Evolutionary conservation across 345 rosid species (phyloP), one percentile per base, ranked within the genome.

Genomic region (Moricandia moricandioides): DNA sequence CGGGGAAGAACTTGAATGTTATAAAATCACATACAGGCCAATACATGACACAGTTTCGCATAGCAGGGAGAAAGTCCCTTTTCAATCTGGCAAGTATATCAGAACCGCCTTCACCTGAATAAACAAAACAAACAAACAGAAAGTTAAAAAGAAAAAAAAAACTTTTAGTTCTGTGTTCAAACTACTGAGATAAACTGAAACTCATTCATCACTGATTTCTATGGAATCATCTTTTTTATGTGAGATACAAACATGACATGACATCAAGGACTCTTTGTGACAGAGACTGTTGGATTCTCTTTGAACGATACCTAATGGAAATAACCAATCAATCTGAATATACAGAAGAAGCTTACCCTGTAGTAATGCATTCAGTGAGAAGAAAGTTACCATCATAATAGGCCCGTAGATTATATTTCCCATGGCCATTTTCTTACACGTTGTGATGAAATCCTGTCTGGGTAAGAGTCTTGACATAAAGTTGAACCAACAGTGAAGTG

Each of bases 1-100:
- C 91, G 2, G 97, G 97, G 61, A 85, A 74, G 84, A 88, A 91
- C 68, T 70, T 88, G 81, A 86, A 92, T 8, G 93, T 92, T 78
- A 95, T 85, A 52, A 94, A 94, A 84, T 94, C 98, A 67, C 97
- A 91, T 4, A 86, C 0, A 14, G 97, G 95, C 97, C 98, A 91
- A 82, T 91, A 94, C 91, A 90, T 85, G 56, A 88, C 73, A 26
- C 95, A 96, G 31, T 79, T 87, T 14, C 84, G 52, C 86, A 91
- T 4, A 10, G 96, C 89, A 0, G 97, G 95, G 29, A 90, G 55
- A 70, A 90, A 72, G 84, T 90, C 97, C 37, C 97, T 81, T 79
- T 86, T 88, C 77, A 94, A 78, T 68, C 96, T 84, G 11, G 93
- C 89, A 76, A 85, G 56, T 74, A 89, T 83, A 74, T 88, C 91